Evolutionary conservation across 257 asterid genomes (phyloP).

Genomic region (Gentiana dahurica): DNA sequence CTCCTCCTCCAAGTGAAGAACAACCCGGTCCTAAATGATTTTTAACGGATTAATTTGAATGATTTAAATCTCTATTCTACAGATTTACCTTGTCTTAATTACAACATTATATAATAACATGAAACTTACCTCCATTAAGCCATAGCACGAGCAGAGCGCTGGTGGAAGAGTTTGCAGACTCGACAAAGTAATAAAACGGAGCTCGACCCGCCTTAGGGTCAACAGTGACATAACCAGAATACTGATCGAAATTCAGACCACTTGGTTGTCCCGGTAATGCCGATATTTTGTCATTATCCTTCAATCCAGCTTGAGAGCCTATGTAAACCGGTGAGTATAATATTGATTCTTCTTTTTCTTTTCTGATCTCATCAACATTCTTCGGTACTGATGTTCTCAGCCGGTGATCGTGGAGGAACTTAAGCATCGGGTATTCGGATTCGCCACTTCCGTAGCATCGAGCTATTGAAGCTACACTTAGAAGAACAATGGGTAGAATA

Average conservation of each 20-base stretch:
- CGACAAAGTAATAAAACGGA: conserved; percentile 39
- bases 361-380: not conserved
- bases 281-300: conserved; percentile 25
- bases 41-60: not conserved
- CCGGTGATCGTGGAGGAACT: conserved; percentile 6
- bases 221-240: conserved; percentile 43
- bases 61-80: not conserved
- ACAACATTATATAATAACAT: not conserved
- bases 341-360: not conserved
- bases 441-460: conserved; percentile 23
- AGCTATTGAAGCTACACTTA: conserved; percentile 15
- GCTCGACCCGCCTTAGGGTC: conserved; percentile 31
- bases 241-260: conserved; percentile 35
- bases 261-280: conserved; percentile 43
- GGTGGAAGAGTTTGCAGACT: conserved; percentile 29
- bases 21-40: conserved; percentile 19
- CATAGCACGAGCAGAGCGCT: conserved; percentile 36
- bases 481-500: conserved; percentile 12
- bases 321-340: conserved; percentile 1
- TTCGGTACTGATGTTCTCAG: conserved; percentile 5
- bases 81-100: not conserved
- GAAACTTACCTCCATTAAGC: conserved; percentile 43
- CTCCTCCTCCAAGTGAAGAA: conserved; percentile 24
- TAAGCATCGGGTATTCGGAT: conserved; percentile 12
- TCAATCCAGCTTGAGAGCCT: conserved; percentile 26